These are phyloP conservation scores for Acrodontium crateriforme DNA, from an alignment of 2,329 filamentous ascomycete species.

Conservation along the genomic window DNA sequence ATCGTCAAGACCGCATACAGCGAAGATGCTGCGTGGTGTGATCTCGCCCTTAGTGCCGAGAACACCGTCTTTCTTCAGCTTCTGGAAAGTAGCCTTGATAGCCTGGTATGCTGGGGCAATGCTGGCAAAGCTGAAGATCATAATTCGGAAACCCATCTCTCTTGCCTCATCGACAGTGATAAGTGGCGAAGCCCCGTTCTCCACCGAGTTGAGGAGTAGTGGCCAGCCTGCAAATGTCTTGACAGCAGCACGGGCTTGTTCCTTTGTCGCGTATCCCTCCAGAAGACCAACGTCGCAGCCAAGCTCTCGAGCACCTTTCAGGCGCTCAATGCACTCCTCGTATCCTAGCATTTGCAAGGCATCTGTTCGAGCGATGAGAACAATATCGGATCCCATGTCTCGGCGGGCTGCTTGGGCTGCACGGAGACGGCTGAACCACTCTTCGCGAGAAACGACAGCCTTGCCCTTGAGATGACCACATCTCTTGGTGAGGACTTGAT, in stretches of 20 bases:
- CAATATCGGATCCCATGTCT: slow-evolving; percentile 40
- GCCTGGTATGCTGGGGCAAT: slow-evolving; percentile 3
- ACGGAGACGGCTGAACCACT: slow-evolving; percentile 42
- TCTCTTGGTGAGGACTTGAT: slow-evolving; percentile 48
- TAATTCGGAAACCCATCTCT: slow-evolving; percentile 43
- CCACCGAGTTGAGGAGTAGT: slow-evolving; percentile 45
- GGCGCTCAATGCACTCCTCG: slow-evolving; percentile 39
- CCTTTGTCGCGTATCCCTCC: slow-evolving; percentile 41
- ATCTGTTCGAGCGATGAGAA: slow-evolving; percentile 53
- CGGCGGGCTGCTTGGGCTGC: slow-evolving; percentile 40
- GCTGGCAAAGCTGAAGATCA: slow-evolving; percentile 26
- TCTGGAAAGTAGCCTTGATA: slow-evolving; percentile 3
- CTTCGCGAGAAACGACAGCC: slow-evolving; percentile 38
- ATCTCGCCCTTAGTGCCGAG: not conserved
- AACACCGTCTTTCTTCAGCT: slow-evolving; percentile 3
- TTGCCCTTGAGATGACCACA: slow-evolving; percentile 53
- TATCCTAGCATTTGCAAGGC: slow-evolving; percentile 38
- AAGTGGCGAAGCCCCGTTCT: slow-evolving; percentile 41
- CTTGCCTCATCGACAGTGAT: slow-evolving; percentile 40
- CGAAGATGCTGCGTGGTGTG: not conserved
- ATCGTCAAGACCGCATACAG: not conserved
- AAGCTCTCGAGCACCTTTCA: slow-evolving; percentile 37
- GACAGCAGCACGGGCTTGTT: slow-evolving; percentile 37
- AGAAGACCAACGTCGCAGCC: slow-evolving; percentile 49
- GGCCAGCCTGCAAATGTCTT: slow-evolving; percentile 35